Base-by-base conservation (phyloP, 2,329 filamentous ascomycete species). In the Onygenales sp. region DNA sequence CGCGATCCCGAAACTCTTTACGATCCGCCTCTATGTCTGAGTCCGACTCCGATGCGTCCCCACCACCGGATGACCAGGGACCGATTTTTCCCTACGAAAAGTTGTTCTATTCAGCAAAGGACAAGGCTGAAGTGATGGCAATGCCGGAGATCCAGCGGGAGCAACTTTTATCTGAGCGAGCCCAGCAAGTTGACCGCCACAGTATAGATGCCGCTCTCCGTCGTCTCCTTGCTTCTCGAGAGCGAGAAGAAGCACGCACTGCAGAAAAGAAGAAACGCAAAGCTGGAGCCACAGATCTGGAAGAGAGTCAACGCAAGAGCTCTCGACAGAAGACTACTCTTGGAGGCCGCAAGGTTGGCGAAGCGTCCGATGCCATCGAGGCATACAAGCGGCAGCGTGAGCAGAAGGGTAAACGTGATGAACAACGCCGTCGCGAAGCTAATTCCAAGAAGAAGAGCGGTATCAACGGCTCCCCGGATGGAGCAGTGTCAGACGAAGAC, bases 111-210 rank as follows among this genome's bases (percentile, higher is more conserved):
- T 87, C 82, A 59, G 77, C 83, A 44, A 78, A 82, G 40, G 88
- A 93, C 65, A 91, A 88, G 69, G 79, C 79, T 6, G 77, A 86
- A 50, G 93, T 98, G 57, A 84, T 93, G 79, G 81, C 78, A 53
- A 83, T 96, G 80, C 85, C 90, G 33, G 91, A 97, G 73, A 85
- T 97, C 50, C 85, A 95, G 65, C 86, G 92, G 57, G 93, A 98
- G 70, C 83, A 89, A 66, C 85, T 95, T 44, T 80, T 98, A 6
- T 92, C 90, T 17, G 88, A 95, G 61, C 88, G 93, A 59, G 85
- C 86, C 37, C 83, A 88, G 62, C 84, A 93, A 67, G 85, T 91
- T 54, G 87, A 93, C 64, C 84, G 84, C 51, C 85, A 87, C 61
- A 82, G 86, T 55, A 92, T 95, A 71, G 89, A 93, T 63, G 79